Evolutionary conservation across 1,284 basidiomycete genomes (phyloP).

Genomic region (Trametes versicolor): DNA sequence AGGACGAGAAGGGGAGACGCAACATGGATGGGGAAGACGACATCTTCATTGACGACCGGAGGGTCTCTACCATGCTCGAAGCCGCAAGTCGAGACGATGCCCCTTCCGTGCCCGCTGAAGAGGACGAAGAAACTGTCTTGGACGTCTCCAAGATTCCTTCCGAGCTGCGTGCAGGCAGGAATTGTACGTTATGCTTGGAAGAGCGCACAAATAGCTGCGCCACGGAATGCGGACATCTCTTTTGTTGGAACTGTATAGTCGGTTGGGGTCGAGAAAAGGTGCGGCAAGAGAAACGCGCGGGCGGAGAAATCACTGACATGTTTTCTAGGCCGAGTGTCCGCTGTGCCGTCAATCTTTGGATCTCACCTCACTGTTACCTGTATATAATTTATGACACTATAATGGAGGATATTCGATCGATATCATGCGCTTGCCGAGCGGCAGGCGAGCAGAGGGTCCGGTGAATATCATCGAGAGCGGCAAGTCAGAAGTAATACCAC

Average conservation of each 20-base stretch:
- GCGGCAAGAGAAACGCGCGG: constrained; percentile 16
- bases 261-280: constrained; percentile 92
- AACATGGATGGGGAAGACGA: constrained; percentile 51
- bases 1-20: constrained; percentile 46
- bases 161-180: constrained; percentile 67
- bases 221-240: constrained; percentile 94
- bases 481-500: constrained; percentile 36
- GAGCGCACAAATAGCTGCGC: constrained; percentile 83
- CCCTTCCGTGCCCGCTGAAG: constrained; percentile 66
- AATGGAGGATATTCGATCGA: constrained; percentile 14
- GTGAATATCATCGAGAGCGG: constrained; percentile 22
- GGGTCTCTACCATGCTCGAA: constrained; percentile 70
- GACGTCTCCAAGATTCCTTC: constrained; percentile 64
- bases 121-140: constrained; percentile 73
- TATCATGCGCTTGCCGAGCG: background rate
- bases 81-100: constrained; percentile 60
- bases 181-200: constrained; percentile 89
- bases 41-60: constrained; percentile 70
- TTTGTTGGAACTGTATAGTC: constrained; percentile 94
- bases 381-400: constrained; percentile 73
- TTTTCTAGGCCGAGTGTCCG: constrained; percentile 81
- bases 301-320: constrained; percentile 10
- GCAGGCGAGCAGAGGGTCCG: background rate
- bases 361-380: constrained; percentile 78
- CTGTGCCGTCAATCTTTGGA: constrained; percentile 85